A percentile compares a stretch with the other conserved stretches of the same genome.
phyloP scores from a whole-genome alignment of 768 basidiomycete genomes.

The Austroboletus eburneus region DNA sequence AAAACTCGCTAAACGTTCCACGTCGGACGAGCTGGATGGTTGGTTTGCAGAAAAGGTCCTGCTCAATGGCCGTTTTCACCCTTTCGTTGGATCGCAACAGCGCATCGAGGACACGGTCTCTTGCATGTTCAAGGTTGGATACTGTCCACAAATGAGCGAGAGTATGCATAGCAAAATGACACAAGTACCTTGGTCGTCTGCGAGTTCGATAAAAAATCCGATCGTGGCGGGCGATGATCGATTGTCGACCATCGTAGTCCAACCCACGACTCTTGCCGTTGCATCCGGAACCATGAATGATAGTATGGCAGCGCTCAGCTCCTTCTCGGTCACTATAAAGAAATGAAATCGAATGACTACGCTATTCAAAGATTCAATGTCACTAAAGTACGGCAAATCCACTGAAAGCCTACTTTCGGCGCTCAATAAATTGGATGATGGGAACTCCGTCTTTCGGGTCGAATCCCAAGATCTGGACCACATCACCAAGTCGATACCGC shows the following conservation, averaged over 20 bases:
- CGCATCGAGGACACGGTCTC: neutral
- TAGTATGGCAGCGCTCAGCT: neutral
- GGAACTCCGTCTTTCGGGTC: neutral
- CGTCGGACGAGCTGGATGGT: neutral
- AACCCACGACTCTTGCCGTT: neutral
- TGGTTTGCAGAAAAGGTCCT: neutral
- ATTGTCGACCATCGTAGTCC: neutral
- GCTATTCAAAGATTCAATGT: neutral
- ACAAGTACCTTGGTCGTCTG: neutral
- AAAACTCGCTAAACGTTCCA: neutral
- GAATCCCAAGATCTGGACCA: neutral
- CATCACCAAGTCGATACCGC: neutral
- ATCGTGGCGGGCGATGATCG: neutral
- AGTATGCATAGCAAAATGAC: neutral
- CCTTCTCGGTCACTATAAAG: neutral
- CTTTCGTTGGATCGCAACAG: neutral
- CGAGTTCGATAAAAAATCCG: neutral
- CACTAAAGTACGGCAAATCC: too few species aligned
- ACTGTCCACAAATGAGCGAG: neutral
- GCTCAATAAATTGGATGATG: neutral
- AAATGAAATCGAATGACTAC: neutral
- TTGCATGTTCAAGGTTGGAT: neutral
- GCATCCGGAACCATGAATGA: neutral
- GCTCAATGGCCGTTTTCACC: neutral
- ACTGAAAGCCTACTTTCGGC: neutral